These are phyloP conservation scores for Aspergillus ibericus DNA, from an alignment of 2,329 filamentous ascomycete species.

Conservation along the genomic window DNA sequence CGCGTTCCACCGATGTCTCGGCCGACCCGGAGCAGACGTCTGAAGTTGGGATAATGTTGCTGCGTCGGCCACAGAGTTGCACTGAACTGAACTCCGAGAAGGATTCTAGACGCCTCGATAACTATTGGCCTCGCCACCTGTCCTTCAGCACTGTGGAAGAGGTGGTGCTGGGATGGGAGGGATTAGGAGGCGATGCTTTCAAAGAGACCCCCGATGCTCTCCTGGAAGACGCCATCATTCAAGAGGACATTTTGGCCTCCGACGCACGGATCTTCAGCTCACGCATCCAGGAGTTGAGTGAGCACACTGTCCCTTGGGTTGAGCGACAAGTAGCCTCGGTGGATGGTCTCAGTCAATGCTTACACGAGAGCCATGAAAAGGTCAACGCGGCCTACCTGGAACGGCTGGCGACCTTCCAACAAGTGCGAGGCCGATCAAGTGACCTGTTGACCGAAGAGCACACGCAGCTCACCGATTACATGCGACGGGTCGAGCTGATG, in stretches of 20 bases:
- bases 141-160: conserved; percentile 52
- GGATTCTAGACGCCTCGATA: conserved; percentile 23
- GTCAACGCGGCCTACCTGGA: conserved; percentile 68
- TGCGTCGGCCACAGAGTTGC: conserved; percentile 42
- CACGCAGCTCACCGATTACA: conserved; percentile 65
- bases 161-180: conserved; percentile 40
- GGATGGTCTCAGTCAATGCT: conserved; percentile 62
- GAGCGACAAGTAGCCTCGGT: conserved; percentile 44
- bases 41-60: conserved; percentile 29
- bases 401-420: conserved; percentile 68
- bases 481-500: conserved; percentile 77
- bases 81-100: conserved; percentile 26
- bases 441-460: conserved; percentile 71
- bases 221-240: conserved; percentile 42
- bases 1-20: conserved; percentile 31
- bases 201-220: conserved; percentile 39
- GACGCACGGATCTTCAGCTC: conserved; percentile 38
- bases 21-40: conserved; percentile 29
- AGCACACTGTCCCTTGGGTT: conserved; percentile 44
- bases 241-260: conserved; percentile 41
- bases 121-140: conserved; percentile 43
- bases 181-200: conserved; percentile 26
- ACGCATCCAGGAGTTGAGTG: conserved; percentile 39
- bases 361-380: conserved; percentile 63
- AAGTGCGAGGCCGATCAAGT: conserved; percentile 65